Base-by-base conservation (phyloP, 2,329 filamentous ascomycete genomes). In the Ilyonectria robusta region DNA sequence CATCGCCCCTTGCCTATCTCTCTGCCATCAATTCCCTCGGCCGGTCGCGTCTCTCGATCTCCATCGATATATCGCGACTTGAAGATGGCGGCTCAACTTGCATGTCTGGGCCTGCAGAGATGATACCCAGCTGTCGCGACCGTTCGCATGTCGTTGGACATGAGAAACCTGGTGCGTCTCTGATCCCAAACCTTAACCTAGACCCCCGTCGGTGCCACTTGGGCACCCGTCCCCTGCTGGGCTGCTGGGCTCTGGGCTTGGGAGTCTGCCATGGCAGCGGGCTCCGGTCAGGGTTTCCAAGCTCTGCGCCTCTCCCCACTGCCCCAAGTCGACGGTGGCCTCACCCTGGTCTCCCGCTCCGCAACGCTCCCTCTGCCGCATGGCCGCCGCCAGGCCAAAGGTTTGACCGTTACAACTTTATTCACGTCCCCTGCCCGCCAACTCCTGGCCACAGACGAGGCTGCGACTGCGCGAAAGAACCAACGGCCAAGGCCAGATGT, bases 301-400 rank as follows among this genome's bases (percentile, higher is more conserved):
- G 57, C 64, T 72, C 65, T 63, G 55, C 47, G 50, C 40, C 62
- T 21, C 61, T 73, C 73, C 72, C 72, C 76, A 77, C 75, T 65
- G 59, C 69, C 60, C 75, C 72, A 60, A 75, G 65, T 70, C 65
- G 69, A 69, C 70, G 67, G 73, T 70, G 67, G 66, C 54, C 64
- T 65, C 48, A 73, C 71, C 76, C 76, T 70, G 66, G 76, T 77
- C 74, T 76, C 71, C 76, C 74, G 75, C 67, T 71, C 66, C 65
- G 59, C 47, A 50, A 42, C 40, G 4, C 55, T 48, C 69, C 48
- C 26, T 26, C 26, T 26, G 71, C 62, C 66, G 65, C 73, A 68
- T 74, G 69, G 70, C 68, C 64, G 65, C 62, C 67, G 60, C 58
- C 60, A 68, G 67, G 53, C 68, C 72, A 59, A 68, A 64, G 68